phyloP scores from a whole-genome alignment of 768 basidiomycete species.

The Boletus vermiculosoides region DNA sequence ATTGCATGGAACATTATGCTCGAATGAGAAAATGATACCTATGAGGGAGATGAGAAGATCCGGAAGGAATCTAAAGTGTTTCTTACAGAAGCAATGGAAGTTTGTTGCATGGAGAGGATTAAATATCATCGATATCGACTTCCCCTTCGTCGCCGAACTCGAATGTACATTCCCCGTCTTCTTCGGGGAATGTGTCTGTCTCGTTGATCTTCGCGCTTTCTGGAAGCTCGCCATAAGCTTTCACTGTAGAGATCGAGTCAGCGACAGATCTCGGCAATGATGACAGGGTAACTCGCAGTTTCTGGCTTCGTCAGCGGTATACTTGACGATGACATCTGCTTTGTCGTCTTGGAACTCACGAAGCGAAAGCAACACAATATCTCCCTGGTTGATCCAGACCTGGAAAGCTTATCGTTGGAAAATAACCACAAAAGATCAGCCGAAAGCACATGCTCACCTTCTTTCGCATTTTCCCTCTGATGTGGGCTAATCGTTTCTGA shows the following conservation, averaged over 20 bases:
- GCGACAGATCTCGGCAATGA: slow-evolving; percentile 3
- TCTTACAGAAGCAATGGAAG: slow-evolving; percentile 16
- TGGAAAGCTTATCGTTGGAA: slow-evolving; percentile 31
- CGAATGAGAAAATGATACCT: slow-evolving; percentile 16
- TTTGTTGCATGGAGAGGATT: slow-evolving; percentile 27
- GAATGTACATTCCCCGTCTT: slow-evolving; percentile 85
- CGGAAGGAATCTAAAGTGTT: background rate
- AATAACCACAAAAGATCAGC: background rate
- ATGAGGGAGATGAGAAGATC: slow-evolving; percentile 4
- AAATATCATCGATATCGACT: slow-evolving; percentile 89
- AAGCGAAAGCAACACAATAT: slow-evolving; percentile 90
- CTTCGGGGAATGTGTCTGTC: slow-evolving; percentile 90
- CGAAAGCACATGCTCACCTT: slow-evolving; percentile 59
- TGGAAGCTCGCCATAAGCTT: slow-evolving; percentile 97
- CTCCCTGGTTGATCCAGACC: slow-evolving; percentile 99
- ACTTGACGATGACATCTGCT: slow-evolving; percentile 99
- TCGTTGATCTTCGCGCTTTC: slow-evolving; percentile 97
- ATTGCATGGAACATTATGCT: slow-evolving; percentile 10
- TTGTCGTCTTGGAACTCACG: slow-evolving; percentile 99
- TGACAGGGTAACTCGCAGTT: slow-evolving; percentile 50
- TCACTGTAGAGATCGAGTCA: slow-evolving; percentile 49
- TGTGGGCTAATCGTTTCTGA: slow-evolving; percentile 95
- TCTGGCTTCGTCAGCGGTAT: slow-evolving; percentile 93
- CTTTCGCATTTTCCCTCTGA: slow-evolving; percentile 98
- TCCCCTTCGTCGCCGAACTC: slow-evolving; percentile 90